phyloP scores from a whole-genome alignment of 2,329 filamentous ascomycete species.

The Aphanoascus verrucosus region DNA sequence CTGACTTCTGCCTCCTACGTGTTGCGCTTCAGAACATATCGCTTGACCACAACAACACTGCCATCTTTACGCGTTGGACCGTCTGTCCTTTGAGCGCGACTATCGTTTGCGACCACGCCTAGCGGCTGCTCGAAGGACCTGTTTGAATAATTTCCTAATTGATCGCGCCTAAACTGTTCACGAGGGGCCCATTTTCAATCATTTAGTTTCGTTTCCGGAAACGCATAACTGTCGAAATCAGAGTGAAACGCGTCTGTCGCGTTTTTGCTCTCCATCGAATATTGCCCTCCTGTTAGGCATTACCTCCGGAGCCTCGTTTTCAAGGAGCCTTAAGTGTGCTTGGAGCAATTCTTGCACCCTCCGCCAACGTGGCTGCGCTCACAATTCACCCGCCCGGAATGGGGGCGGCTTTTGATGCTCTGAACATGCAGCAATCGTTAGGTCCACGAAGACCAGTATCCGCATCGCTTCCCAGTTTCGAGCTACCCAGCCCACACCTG shows the following conservation, averaged over 20 bases:
- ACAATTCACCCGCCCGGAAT: constrained; percentile 51
- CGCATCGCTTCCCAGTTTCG: constrained; percentile 56
- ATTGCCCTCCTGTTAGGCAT: background rate
- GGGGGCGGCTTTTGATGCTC: constrained; percentile 50
- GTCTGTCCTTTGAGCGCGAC: no score
- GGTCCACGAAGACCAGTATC: constrained; percentile 60
- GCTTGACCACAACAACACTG: background rate
- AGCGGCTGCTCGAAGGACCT: no score
- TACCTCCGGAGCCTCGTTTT: background rate
- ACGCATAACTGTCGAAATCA: no score
- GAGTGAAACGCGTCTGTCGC: no score
- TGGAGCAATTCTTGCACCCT: background rate
- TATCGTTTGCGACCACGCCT: no score
- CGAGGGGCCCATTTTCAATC: no score
- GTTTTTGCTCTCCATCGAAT: background rate
- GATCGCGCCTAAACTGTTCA: no score
- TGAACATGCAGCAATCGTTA: constrained; percentile 55
- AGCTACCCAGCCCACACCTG: constrained; percentile 54
- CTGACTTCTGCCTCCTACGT: background rate
- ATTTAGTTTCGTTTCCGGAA: no score
- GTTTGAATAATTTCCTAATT: no score
- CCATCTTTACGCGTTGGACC: background rate
- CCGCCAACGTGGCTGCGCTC: constrained; percentile 48
- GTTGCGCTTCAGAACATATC: background rate
- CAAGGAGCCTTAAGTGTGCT: background rate